Evolutionary conservation across 2,329 filamentous ascomycete genomes (phyloP), one percentile per base, ranked within the genome.

Genomic region (Claviceps capensis): DNA sequence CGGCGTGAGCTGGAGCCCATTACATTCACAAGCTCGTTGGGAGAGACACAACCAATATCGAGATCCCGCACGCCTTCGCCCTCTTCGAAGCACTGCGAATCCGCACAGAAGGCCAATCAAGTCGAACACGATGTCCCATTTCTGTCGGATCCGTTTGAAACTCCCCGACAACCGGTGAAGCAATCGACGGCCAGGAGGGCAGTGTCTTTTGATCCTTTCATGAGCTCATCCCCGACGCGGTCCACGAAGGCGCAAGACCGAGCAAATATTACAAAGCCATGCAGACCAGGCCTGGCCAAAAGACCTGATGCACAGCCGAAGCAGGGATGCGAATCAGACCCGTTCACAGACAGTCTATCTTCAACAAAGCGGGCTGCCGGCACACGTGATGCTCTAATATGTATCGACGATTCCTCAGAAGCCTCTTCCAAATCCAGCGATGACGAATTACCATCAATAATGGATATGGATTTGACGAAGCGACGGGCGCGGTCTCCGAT

Each of bases 391-490:
- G 36, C 46, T 6, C 60, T 70, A 1, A 71, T 73, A 30, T 60
- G 62, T 26, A 60, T 73, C 19, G 69, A 66, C 17, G 63, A 69
- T 36, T 50, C 49, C 30, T 65, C 67, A 0, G 64, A 65, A 1
- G 55, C 56, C 5, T 55, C 66, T 0, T 62, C 64, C 2, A 55
- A 57, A 8, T 56, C 70, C 0, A 73, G 74, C 1, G 72, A 75
- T n/a, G 72, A 74, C 22, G 74, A 74, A 0, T 64, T 81, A 5
- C 75, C 76, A 1, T 74, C 76, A 26, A 63, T 78, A 22, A 58
- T 58, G 5, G 63, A 69, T 6, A 64, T 77, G 17, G 65, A 70
- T 42, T 57, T 71, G 26, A 58, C 62, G 7, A 51, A 50, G 4
- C 55, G 53, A 13, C 54, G 54, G n/a, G 43, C 53, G 19, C 56